Percentiles rank a stretch among this genome's conserved stretches.
These are phyloP conservation scores for Penicillium freii DNA, from an alignment of 2,329 filamentous ascomycete genomes.

Conservation along the genomic window DNA sequence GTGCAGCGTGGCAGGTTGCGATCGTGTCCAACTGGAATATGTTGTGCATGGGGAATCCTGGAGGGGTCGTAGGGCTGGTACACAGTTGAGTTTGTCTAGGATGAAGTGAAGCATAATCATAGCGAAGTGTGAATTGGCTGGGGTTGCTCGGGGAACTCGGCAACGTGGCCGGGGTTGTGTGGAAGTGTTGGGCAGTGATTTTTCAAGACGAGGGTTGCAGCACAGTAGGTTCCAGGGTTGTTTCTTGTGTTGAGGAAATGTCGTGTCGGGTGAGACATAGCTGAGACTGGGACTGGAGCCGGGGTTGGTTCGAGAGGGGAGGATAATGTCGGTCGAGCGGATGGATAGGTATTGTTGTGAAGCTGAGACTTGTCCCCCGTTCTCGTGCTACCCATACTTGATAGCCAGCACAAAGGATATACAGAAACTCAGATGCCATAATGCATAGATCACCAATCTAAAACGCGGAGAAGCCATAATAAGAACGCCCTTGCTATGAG, in stretches of 20 bases:
- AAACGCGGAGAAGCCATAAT: constrained; percentile 5
- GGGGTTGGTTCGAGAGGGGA: not conserved
- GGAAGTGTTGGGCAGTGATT: not conserved
- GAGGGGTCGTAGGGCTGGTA: not conserved
- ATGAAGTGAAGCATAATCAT: not conserved
- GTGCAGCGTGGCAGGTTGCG: not conserved
- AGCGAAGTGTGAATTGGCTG: not conserved
- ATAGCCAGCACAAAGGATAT: not conserved
- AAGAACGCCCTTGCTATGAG: constrained; percentile 24
- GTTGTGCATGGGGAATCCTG: not conserved
- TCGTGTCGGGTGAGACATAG: not conserved
- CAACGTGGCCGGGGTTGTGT: not conserved
- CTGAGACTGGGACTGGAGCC: not conserved
- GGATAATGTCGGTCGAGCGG: not conserved
- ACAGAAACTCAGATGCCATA: constrained; percentile 1
- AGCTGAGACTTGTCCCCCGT: not conserved
- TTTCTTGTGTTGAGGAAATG: not conserved
- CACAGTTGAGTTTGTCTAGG: too few species aligned
- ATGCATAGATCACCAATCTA: constrained; percentile 10
- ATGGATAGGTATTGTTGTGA: not conserved
- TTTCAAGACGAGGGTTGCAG: not conserved
- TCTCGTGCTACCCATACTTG: constrained; percentile 10
- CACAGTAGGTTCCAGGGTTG: not conserved
- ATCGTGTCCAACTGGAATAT: not conserved
- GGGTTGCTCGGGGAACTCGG: not conserved